Evolutionary conservation across 2,329 filamentous ascomycete genomes (phyloP).

Genomic region (Scolecobasidium constrictum): DNA sequence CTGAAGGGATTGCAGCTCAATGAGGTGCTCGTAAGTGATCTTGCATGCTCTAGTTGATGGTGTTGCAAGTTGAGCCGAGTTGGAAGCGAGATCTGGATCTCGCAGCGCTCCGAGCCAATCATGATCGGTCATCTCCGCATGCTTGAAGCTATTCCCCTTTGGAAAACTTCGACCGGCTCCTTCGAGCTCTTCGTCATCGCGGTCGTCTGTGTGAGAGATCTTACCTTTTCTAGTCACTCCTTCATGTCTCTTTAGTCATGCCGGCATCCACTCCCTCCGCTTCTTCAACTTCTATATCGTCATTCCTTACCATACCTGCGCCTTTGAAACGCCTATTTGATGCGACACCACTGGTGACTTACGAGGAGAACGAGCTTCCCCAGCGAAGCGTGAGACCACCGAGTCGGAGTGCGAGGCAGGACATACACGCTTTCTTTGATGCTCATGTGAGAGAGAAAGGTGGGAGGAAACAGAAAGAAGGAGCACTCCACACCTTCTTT

Average conservation of each 20-base stretch:
- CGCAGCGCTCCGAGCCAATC: no score
- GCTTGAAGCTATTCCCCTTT: no score
- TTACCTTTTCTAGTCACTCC: neutral
- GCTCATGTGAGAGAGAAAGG: slow-evolving; percentile 42
- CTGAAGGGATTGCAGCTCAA: no score
- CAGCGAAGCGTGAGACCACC: slow-evolving; percentile 36
- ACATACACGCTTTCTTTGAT: slow-evolving; percentile 61
- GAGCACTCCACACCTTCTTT: slow-evolving; percentile 7
- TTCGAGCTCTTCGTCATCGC: no score
- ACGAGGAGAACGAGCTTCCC: slow-evolving; percentile 66
- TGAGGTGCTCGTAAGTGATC: no score
- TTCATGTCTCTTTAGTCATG: neutral
- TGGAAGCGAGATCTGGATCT: no score
- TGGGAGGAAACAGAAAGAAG: slow-evolving; percentile 33
- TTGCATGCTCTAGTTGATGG: no score
- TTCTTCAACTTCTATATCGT: neutral
- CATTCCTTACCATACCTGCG: slow-evolving; percentile 43
- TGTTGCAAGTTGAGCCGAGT: no score
- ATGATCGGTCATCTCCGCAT: no score
- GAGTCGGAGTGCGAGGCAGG: slow-evolving; percentile 36
- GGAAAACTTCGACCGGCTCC: no score
- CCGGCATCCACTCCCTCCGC: neutral
- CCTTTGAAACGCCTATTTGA: slow-evolving; percentile 79
- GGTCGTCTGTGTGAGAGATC: no score
- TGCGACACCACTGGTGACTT: slow-evolving; percentile 66